Evolutionary conservation across 768 basidiomycete genomes (phyloP).

Genomic region (Lentinus brumalis): DNA sequence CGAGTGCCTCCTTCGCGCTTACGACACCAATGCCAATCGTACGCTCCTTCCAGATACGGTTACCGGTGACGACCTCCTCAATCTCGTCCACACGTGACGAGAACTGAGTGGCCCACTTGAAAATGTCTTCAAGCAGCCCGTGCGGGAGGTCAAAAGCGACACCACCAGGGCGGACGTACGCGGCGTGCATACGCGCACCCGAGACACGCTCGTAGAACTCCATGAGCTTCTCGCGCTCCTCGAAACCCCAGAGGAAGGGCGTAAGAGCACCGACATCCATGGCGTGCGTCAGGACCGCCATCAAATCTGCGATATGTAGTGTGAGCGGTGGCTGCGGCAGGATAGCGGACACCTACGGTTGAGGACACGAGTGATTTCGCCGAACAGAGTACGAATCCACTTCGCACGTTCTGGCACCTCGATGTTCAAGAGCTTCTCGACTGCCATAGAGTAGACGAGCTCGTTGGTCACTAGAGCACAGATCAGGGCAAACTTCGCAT

Average conservation of each 20-base stretch:
- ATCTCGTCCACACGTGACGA: slow-evolving; percentile 90
- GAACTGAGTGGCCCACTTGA: slow-evolving; percentile 98
- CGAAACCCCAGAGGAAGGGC: slow-evolving; percentile 99
- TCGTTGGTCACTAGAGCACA: slow-evolving; percentile 91
- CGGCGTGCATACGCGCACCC: slow-evolving; percentile 94
- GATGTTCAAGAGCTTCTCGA: slow-evolving; percentile 97
- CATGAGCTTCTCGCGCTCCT: slow-evolving; percentile 99
- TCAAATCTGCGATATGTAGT: slow-evolving; percentile 61
- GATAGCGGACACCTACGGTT: slow-evolving; percentile 59
- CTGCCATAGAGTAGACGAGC: slow-evolving; percentile 93
- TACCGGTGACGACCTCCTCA: slow-evolving; percentile 96
- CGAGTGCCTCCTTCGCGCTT: slow-evolving; percentile 88
- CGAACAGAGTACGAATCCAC: slow-evolving; percentile 97
- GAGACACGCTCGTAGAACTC: slow-evolving; percentile 99
- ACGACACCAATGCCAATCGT: slow-evolving; percentile 90
- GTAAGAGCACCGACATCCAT: slow-evolving; percentile 99
- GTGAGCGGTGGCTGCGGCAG: neutral
- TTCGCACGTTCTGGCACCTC: slow-evolving; percentile 96
- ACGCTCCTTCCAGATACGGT: slow-evolving; percentile 97
- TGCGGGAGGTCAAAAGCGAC: slow-evolving; percentile 98
- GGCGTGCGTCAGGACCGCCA: slow-evolving; percentile 94
- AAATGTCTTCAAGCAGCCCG: slow-evolving; percentile 97
- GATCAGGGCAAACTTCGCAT: neutral
- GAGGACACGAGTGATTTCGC: slow-evolving; percentile 93
- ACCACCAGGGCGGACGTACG: slow-evolving; percentile 97